A percentile compares a stretch with the other conserved stretches of the same genome.
These are phyloP conservation scores for Fusarium compactum DNA, from an alignment of 2,329 filamentous ascomycete genomes.

Conservation along the genomic window DNA sequence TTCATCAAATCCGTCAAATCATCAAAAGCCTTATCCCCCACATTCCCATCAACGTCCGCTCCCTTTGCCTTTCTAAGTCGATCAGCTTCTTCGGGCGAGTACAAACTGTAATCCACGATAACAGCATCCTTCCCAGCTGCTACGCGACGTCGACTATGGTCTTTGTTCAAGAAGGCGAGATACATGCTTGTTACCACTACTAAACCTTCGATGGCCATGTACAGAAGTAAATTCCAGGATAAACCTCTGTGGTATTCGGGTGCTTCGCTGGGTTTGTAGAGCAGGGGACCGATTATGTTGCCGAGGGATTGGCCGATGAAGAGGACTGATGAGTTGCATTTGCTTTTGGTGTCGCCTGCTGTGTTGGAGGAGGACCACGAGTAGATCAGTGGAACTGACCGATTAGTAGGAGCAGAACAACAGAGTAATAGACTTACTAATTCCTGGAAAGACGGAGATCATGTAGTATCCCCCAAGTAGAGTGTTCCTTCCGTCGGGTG, in stretches of 20 bases:
- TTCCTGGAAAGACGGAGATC: slow-evolving; percentile 69
- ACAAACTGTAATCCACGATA: slow-evolving; percentile 60
- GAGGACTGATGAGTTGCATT: slow-evolving; percentile 70
- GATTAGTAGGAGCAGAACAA: fast-evolving
- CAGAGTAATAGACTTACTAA: slow-evolving; percentile 16
- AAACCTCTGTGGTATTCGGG: slow-evolving; percentile 60
- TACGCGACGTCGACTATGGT: slow-evolving; percentile 64
- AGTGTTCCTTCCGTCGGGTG: slow-evolving; percentile 51
- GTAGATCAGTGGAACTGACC: slow-evolving; percentile 64
- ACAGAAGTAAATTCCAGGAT: slow-evolving; percentile 68
- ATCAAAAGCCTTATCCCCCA: slow-evolving; percentile 26
- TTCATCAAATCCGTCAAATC: slow-evolving; percentile 42
- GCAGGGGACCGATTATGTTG: slow-evolving; percentile 68
- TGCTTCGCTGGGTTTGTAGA: slow-evolving; percentile 49
- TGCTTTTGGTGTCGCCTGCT: slow-evolving; percentile 75
- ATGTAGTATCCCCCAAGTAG: slow-evolving; percentile 70
- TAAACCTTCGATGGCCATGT: slow-evolving; percentile 66
- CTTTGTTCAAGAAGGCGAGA: slow-evolving; percentile 63
- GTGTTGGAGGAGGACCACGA: slow-evolving; percentile 70
- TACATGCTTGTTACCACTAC: not conserved
- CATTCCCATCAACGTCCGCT: slow-evolving; percentile 8
- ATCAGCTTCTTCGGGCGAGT: slow-evolving; percentile 49
- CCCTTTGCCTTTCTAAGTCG: slow-evolving; percentile 51
- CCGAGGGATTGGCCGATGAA: slow-evolving; percentile 72
- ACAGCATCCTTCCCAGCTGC: slow-evolving; percentile 67